Evolutionary conservation across 73 alveolate genomes (phyloP), one percentile per base, ranked within the genome.

Genomic region (Paramecium sexaurelia): DNA sequence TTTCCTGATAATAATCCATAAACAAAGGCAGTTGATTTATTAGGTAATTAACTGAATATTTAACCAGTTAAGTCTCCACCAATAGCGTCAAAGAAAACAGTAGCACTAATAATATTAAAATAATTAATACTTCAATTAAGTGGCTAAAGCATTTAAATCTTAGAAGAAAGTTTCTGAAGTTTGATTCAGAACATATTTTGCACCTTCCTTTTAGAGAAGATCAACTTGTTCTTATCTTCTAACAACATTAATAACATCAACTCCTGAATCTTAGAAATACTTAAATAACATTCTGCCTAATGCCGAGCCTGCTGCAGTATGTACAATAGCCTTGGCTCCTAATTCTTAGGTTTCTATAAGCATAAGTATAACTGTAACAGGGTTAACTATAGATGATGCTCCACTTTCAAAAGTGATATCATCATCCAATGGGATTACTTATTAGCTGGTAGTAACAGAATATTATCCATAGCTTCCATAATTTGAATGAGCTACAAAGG

Each of bases 221-320:
- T 92, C 78, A 2, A 71, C 94, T 88, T 94, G 88, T 40, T 95
- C 97, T 41, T 61, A 67, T 85, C 94, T 94, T 91, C 97, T 95
- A 11, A 94, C 97, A 55, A 96, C 75, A 67, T 95, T 92, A 5
- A 96, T 92, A 15, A 92, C 85, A 9, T 92, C 92, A 17, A 95
- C 67, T 27, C 96, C 94, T 20, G 86, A 94, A 15, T 56, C 85
- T 40, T 92, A 89, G 66, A 92, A 91, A 41, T 85, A 71, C 84
- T 91, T 57, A 22, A 88, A 75, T 15, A 96, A 71, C 96, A 92
- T 89, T 91, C 94, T 96, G 19, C 98, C 97, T 20, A 96, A 93
- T 32, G 96, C 95, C 7, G 97, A 85, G 3, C 96, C 91, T 13
- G 98, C 99, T 41, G 96, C 97, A 41, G 86, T 92, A 29, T 92